Conservation (phyloP, 2,329 filamentous ascomycete species). For the Penicillium concentricum region DNA sequence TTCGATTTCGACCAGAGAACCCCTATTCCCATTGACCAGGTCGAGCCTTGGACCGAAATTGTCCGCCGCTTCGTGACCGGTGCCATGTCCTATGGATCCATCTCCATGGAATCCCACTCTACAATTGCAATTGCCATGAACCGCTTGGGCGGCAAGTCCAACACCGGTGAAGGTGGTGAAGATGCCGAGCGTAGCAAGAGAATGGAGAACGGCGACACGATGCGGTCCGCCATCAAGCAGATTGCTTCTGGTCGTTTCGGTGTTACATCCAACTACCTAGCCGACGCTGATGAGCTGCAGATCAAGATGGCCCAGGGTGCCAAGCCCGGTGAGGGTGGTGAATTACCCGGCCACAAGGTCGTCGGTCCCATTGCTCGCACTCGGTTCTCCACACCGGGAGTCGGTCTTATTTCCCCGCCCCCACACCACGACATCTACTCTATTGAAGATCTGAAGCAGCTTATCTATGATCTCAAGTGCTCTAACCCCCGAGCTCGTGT, state of each 20-base stretch:
- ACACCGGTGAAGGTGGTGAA: slow-evolving; percentile 96
- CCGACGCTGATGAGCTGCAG: slow-evolving; percentile 92
- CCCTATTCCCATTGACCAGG: slow-evolving; percentile 90
- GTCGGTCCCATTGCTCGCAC: slow-evolving; percentile 91
- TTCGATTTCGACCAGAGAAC: slow-evolving; percentile 89
- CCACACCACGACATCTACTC: slow-evolving; percentile 99
- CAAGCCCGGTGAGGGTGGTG: slow-evolving; percentile 96
- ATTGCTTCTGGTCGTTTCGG: slow-evolving; percentile 94
- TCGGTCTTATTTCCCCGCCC: slow-evolving; percentile 92
- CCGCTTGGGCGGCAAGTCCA: slow-evolving; percentile 91
- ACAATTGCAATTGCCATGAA: slow-evolving; percentile 97
- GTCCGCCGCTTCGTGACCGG: slow-evolving; percentile 94
- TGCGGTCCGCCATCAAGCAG: slow-evolving; percentile 97
- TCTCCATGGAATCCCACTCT: slow-evolving; percentile 97
- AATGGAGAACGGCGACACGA: slow-evolving; percentile 89
- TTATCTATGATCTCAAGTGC: slow-evolving; percentile 97
- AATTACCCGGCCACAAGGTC: slow-evolving; percentile 95
- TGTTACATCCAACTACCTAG: slow-evolving; percentile 91
- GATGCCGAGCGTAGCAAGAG: slow-evolving; percentile 85
- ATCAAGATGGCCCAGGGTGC: slow-evolving; percentile 99
- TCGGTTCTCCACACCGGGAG: slow-evolving; percentile 91
- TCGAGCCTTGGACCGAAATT: slow-evolving; percentile 97
- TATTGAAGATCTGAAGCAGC: slow-evolving; percentile 94
- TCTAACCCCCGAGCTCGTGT: slow-evolving; percentile 88
- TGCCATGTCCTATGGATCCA: slow-evolving; percentile 98